Evolutionary conservation across 768 basidiomycete species (phyloP).

Genomic region (Psilocybe azurescens): DNA sequence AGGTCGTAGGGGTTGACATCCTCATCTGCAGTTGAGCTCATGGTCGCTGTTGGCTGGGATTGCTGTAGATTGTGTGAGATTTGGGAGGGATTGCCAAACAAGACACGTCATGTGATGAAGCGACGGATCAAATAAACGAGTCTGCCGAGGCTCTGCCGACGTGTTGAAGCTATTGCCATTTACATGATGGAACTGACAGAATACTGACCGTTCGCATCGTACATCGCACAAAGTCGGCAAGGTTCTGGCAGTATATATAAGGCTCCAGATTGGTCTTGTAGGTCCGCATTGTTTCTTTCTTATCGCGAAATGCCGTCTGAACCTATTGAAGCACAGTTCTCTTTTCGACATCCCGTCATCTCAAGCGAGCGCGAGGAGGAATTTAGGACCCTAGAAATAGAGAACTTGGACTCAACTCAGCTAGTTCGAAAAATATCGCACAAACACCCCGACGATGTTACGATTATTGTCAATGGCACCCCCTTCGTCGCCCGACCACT

Average conservation of each 20-base stretch:
- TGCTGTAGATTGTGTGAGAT: neutral
- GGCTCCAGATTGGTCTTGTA: neutral
- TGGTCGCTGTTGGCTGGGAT: neutral
- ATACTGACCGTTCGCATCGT: neutral
- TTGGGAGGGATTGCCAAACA: neutral
- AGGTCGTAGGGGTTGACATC: constrained; percentile 79
- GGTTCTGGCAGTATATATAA: neutral
- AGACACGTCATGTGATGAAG: neutral
- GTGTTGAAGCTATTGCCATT: neutral
- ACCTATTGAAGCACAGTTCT: constrained; percentile 34
- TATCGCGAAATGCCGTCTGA: constrained; percentile 31
- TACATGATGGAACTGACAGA: neutral
- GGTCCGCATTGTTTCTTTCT: neutral
- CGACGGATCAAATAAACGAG: neutral
- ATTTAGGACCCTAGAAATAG: constrained; percentile 30
- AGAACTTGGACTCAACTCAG: constrained; percentile 21
- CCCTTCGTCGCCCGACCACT: constrained; percentile 7
- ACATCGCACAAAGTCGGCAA: neutral
- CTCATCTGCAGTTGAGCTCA: constrained; percentile 43
- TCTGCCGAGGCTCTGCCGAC: neutral
- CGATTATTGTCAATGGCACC: neutral
- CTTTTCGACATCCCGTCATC: constrained; percentile 26
- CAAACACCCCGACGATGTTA: neutral
- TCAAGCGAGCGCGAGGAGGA: constrained; percentile 31
- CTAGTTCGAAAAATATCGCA: constrained; percentile 14